Evolutionary conservation across 2,329 filamentous ascomycete genomes (phyloP), one percentile per base, ranked within the genome.

Genomic region (Penicillium sp.): DNA sequence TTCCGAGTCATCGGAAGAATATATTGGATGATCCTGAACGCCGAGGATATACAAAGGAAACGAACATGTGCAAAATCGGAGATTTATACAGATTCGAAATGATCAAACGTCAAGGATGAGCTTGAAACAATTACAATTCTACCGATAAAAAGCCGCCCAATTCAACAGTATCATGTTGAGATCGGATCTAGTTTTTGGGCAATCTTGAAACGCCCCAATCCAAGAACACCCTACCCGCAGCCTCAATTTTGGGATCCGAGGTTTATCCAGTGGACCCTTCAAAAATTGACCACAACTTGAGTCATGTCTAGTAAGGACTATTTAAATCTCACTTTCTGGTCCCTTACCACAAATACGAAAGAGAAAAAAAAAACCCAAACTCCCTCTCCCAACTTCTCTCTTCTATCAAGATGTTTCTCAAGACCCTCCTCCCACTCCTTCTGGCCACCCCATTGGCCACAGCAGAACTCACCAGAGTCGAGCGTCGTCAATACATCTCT

Each of bases 401-500:
- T 31, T 44, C 40, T 18, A 18, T 16, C 26, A 45, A 19, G 2
- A 45, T 45, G 42, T 45, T 45, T 11, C 8, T 45, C 26, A 45
- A 45, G 16, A 23, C 42, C 11, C 9, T 45, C 13, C 42, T 45
- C 42, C 42, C 39, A 16, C 18, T 45, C 26, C 42, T 45, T n/a
- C 42, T 45, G 10, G 18, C 39, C 5, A 31, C 40, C 10, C 26
- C 52, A 6, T 47, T 54, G 42, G 26, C 46, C 10, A 39, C 33
- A 19, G 47, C 52, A 10, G 21, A 19, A 2, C 39, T 43, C 39
- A 52, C 37, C 34, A 37, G 40, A 34, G 42, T 54, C 6, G 46
- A 47, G n/a, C 40, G 33, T 13, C 52, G 52, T 23, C 52, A 54
- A 39, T 54, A 43, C 24, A 42, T 54, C 13, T n/a, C 14, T 6